Conservation (phyloP, 495 filamentous ascomycete species). For the Penicillium angulare region DNA sequence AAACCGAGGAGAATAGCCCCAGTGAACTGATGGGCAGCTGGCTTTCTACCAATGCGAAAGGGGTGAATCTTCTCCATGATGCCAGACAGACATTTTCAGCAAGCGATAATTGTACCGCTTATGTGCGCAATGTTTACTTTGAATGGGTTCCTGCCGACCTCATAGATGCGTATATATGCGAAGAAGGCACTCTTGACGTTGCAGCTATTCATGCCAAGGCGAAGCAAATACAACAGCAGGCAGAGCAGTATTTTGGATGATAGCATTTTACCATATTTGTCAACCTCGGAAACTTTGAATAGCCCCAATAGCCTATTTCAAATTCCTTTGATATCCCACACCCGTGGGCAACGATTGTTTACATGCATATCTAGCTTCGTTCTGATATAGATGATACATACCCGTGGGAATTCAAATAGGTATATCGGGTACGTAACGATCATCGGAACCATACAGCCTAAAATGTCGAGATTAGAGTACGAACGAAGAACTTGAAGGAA, state of each 20-base stretch:
- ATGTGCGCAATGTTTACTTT: slow-evolving; percentile 60
- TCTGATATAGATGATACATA: too few relatives aligned
- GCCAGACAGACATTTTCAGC: not conserved
- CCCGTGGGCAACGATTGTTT: too few relatives aligned
- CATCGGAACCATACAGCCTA: too few relatives aligned
- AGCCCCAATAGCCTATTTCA: too few relatives aligned
- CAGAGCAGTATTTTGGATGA: slow-evolving; percentile 34
- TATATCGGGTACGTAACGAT: too few relatives aligned
- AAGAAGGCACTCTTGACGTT: slow-evolving; percentile 39
- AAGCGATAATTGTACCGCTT: slow-evolving; percentile 21
- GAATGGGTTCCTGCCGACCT: slow-evolving; percentile 59
- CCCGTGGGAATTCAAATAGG: too few relatives aligned
- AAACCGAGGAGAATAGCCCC: slow-evolving; percentile 47
- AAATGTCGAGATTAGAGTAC: too few relatives aligned
- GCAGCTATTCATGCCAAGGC: slow-evolving; percentile 31
- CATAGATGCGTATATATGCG: slow-evolving; percentile 58
- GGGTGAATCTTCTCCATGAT: slow-evolving; percentile 16
- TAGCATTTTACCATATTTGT: too few relatives aligned
- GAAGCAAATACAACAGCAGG: slow-evolving; percentile 23
- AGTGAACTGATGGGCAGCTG: slow-evolving; percentile 49
- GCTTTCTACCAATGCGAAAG: slow-evolving; percentile 29
- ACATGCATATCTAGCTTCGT: too few relatives aligned
- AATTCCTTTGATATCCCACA: too few relatives aligned
- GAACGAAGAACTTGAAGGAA: not conserved
- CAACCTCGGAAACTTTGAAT: too few relatives aligned